Evolutionary conservation across 2,329 filamentous ascomycete genomes (phyloP), one percentile per base, ranked within the genome.

Genomic region (Aspergillus tanneri): DNA sequence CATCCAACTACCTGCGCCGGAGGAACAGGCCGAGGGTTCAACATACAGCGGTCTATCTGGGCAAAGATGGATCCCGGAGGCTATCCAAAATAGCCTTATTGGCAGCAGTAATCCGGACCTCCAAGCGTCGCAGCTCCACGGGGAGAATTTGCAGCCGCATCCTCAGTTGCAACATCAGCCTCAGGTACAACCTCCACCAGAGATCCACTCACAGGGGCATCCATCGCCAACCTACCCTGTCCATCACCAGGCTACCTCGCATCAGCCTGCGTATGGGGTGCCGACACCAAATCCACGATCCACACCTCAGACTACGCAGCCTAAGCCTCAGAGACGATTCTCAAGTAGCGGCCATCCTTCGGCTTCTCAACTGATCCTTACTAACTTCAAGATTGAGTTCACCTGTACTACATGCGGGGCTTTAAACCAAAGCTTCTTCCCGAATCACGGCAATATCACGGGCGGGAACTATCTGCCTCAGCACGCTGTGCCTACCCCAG

Each of bases 381-480:
- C 66, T 8, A 66, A 69, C 32, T 69, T 71, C 47, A 71, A 70
- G 48, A 68, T 71, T 32, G 68, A 71, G 37, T 71, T 71, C 21
- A 67, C 67, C 5, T 71, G 68, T 42, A 67, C 65, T 5, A 62
- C 65, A 2, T 71, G 68, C 36, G 68, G 68, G 19, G 59, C 65
- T 27, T 41, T 69, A 25, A 71, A 71, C 38, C 67, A 71, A 43
- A 66, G 66, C 49, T 70, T 70, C 45, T 65, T 70, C 19, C 64
- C 64, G 24, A 68, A 69, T 19, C 67, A 70, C 23, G 66, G 67
- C 11, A 67, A 69, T 37, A 59, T 68, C 23, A 64, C 62, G 6
- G 59, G 62, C 16, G 54, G 46, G 18, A 57, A 48, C 24, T 69
- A 68, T 36, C 50, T 69, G 43, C 23, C 54, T 39, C 61, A 60